A percentile compares a stretch with the other conserved stretches of the same genome.
phyloP scores from a whole-genome alignment of 352 stramenopile genomes.

The Thalassiosira hispida region DNA sequence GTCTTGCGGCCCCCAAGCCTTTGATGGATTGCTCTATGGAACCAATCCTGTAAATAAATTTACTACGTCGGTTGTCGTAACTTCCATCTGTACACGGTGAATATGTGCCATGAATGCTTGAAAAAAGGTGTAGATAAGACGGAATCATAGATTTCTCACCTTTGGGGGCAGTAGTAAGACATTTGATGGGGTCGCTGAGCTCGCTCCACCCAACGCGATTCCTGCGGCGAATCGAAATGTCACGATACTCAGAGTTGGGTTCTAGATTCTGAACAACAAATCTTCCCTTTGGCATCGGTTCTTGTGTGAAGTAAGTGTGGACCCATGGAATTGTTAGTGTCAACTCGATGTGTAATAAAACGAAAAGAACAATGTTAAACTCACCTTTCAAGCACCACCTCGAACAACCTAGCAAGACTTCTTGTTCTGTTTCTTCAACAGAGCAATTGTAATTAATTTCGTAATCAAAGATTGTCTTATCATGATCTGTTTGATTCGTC shows the following conservation, averaged over 20 bases:
- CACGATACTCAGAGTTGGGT: slow-evolving; percentile 30
- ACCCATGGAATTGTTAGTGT: too few species aligned
- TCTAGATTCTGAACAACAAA: slow-evolving; percentile 30
- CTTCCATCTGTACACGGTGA: slow-evolving; percentile 24
- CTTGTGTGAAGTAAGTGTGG: too few species aligned
- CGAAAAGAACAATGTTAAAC: too few species aligned
- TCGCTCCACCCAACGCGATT: slow-evolving; percentile 39
- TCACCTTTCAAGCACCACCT: slow-evolving; percentile 42
- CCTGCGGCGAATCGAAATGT: slow-evolving; percentile 29
- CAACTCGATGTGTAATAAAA: too few species aligned
- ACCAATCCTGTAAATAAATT: slow-evolving; percentile 51
- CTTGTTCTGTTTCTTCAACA: slow-evolving; percentile 1
- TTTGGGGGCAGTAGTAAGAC: slow-evolving; percentile 22
- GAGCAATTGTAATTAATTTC: slow-evolving; percentile 44
- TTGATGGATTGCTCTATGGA: slow-evolving; percentile 40
- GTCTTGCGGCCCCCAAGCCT: slow-evolving; percentile 14
- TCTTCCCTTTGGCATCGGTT: slow-evolving; percentile 20
- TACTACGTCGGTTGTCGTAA: slow-evolving; percentile 11
- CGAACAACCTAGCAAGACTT: slow-evolving; percentile 19
- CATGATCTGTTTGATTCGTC: not conserved
- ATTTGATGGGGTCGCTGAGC: slow-evolving; percentile 32
- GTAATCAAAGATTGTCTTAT: slow-evolving; percentile 29
- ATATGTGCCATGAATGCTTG: not conserved
- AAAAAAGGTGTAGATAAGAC: not conserved
- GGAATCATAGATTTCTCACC: slow-evolving; percentile 17